These are phyloP conservation scores for Cercospora nicotianae DNA, from an alignment of 2,329 filamentous ascomycete species.

Conservation along the genomic window DNA sequence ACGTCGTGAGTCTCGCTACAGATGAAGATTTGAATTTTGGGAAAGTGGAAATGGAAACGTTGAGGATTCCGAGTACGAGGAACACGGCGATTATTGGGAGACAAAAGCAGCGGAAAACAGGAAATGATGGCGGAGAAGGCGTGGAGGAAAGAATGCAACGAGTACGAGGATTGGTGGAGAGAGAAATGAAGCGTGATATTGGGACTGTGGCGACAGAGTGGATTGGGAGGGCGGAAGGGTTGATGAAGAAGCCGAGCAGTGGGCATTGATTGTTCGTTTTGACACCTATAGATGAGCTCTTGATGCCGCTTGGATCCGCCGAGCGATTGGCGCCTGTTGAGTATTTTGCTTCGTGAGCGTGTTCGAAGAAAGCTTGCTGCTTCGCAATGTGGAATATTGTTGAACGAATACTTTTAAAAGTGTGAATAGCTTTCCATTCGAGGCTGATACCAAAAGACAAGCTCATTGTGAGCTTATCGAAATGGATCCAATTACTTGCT, in stretches of 20 bases:
- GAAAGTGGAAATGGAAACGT: conserved; percentile 72
- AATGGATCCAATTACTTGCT: not conserved
- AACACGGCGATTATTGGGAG: conserved; percentile 81
- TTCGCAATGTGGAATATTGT: not conserved
- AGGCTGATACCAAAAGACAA: not conserved
- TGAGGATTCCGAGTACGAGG: conserved; percentile 88
- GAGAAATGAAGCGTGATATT: conserved; percentile 51
- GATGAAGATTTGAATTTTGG: conserved; percentile 67
- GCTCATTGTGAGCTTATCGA: not conserved
- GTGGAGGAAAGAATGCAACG: not conserved
- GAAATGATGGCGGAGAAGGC: not conserved
- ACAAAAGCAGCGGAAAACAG: conserved; percentile 18
- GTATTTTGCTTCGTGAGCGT: not conserved
- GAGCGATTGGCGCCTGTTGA: not conserved
- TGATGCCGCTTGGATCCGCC: not conserved
- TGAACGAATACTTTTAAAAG: too few species aligned
- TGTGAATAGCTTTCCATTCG: not conserved
- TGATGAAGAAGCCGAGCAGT: conserved; percentile 49
- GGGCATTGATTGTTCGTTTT: too few species aligned
- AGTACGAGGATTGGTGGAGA: conserved; percentile 53
- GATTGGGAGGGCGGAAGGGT: conserved; percentile 52
- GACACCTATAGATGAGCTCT: not conserved
- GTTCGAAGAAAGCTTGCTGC: not conserved
- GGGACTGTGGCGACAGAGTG: conserved; percentile 50
- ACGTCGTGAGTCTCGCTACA: conserved; percentile 66